These are phyloP conservation scores for Thinopyrum elongatum DNA, from an alignment of 176 grass and related monocot species.

Conservation along the genomic window DNA sequence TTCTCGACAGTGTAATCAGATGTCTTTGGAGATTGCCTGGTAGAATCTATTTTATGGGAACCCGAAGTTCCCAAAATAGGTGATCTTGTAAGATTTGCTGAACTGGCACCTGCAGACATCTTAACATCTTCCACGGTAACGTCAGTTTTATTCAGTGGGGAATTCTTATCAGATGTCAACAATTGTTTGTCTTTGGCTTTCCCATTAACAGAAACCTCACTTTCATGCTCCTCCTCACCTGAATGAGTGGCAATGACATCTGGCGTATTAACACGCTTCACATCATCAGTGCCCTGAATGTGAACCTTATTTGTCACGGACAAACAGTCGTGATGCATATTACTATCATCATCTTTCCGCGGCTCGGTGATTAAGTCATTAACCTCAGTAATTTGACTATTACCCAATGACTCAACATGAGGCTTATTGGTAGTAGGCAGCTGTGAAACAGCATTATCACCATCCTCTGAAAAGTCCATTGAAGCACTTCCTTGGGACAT, in stretches of 20 bases:
- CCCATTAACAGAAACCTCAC: slow-evolving; percentile 1
- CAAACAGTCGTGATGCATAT: slow-evolving; percentile 18
- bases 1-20: slow-evolving; percentile 19
- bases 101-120: neutral
- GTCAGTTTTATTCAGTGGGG: neutral
- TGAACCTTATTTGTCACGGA: slow-evolving; percentile 31
- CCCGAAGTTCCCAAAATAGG: slow-evolving; percentile 19
- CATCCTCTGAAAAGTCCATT: slow-evolving; percentile 63
- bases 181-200: slow-evolving; percentile 28
- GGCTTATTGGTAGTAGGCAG: slow-evolving; percentile 17
- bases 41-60: slow-evolving; percentile 29
- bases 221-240: slow-evolving; percentile 5
- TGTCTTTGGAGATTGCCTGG: neutral
- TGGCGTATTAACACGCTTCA: neutral
- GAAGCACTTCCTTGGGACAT: slow-evolving; percentile 56
- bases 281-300: neutral
- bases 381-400: neutral
- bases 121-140: slow-evolving; percentile 8
- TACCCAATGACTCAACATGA: slow-evolving; percentile 22
- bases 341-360: slow-evolving; percentile 19
- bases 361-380: slow-evolving; percentile 7
- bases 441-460: slow-evolving; percentile 27
- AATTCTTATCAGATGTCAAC: slow-evolving; percentile 14
- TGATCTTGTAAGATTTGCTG: slow-evolving; percentile 6
- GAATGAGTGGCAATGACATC: neutral